Base-by-base conservation (phyloP, 2,329 filamentous ascomycete genomes). In the Dactylellina leptospora region DNA sequence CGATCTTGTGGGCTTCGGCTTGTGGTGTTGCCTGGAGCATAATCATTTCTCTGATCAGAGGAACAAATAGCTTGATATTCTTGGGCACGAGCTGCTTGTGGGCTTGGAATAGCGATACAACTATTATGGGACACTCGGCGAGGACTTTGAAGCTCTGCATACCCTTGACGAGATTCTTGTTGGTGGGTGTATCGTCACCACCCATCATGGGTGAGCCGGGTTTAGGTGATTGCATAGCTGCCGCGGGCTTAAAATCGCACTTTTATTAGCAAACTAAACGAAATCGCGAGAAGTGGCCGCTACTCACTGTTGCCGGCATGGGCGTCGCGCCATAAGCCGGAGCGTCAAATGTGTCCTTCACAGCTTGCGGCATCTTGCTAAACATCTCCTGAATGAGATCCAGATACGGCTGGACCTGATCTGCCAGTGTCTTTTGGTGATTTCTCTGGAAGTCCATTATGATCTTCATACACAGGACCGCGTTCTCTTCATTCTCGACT, bases 121-220 rank as follows among this genome's bases (percentile, higher is more conserved):
- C 95, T 40, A 99, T 97, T 56, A 99, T 99, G 0, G 95, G 95
- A 76, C 95, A 99, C 80, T 99, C 95, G 0, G 93, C 92, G 3
- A 99, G 85, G 22, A 99, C 93, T 80, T 97, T 99, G 85, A 99
- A 99, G 0, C 95, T 99, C 79, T 96, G 92, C 91, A 97, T 97
- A 27, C 95, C 95, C 80, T 92, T 96, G 60, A 93, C 83, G 30
- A 99, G 81, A 51, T 91, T 90, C 68, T 93, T 88, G 61, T 87
- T 89, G n/a, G 84, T 82, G 76, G 97, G 93, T 11, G 88, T 85
- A 4, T 88, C 91, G 54, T 97, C 95, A 16, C 89, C 85, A 2
- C 91, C 87, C 1, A 90, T 89, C 6, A 93, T 90, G 2, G 96
- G 95, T 2, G 96, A 99, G 58, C 90, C 92, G 3, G 95, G 93